phyloP scores from a whole-genome alignment of 768 basidiomycete species.

The Psilocybe subaeruginosa region DNA sequence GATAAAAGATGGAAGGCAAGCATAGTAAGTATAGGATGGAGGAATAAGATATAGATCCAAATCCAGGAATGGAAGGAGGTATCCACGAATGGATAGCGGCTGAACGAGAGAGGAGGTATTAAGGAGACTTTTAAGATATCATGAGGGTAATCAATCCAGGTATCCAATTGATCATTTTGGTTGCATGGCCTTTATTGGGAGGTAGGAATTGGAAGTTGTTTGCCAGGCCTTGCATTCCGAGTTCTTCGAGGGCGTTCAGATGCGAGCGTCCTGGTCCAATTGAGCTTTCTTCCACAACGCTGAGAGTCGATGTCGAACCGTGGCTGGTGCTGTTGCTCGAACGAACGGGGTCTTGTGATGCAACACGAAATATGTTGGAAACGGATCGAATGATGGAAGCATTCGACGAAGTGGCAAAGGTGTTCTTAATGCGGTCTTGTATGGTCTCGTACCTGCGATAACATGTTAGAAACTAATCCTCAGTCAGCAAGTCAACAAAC shows the following conservation, averaged over 20 bases:
- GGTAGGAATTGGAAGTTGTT: conserved; percentile 74
- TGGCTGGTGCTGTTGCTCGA: conserved; percentile 36
- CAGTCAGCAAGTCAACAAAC: conserved; percentile 1
- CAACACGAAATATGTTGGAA: conserved; percentile 76
- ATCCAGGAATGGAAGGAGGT: conserved; percentile 1
- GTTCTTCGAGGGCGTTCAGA: conserved; percentile 64
- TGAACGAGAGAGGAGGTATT: conserved; percentile 1
- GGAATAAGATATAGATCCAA: conserved; percentile 6
- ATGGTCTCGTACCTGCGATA: conserved; percentile 68
- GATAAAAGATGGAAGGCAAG: background rate
- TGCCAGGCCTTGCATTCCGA: conserved; percentile 76
- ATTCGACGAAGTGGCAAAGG: conserved; percentile 73
- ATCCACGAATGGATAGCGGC: conserved; percentile 1
- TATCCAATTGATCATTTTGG: conserved; percentile 77
- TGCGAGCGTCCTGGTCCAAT: conserved; percentile 56
- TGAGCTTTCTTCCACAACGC: conserved; percentile 58
- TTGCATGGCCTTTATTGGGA: conserved; percentile 52
- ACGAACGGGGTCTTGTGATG: conserved; percentile 55
- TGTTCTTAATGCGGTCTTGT: conserved; percentile 74
- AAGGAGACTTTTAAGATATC: conserved; percentile 25
- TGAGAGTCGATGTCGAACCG: conserved; percentile 67
- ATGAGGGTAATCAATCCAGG: conserved; percentile 47
- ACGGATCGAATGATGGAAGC: conserved; percentile 69
- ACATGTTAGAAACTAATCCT: conserved; percentile 5
- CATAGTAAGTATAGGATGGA: background rate